Evolutionary conservation across 2,329 filamentous ascomycete genomes (phyloP), one percentile per base, ranked within the genome.

Genomic region (Trichoderma sp.): DNA sequence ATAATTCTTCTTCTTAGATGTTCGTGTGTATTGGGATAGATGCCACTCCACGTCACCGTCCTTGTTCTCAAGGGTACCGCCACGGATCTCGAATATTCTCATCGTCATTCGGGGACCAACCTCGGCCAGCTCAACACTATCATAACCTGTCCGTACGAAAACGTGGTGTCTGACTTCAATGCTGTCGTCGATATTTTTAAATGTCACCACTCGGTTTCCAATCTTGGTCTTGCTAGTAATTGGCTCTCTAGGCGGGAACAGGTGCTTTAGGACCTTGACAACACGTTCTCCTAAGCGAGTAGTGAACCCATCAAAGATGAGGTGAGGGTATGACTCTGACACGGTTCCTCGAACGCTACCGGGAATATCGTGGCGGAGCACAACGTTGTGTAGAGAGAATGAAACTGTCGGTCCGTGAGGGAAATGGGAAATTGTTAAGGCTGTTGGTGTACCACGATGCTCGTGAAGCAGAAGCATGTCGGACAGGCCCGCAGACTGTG

Each of bases 41-140:
- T 96, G 92, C 96, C 96, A 99, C 83, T 99, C 96, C 5, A 97
- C 90, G 82, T 99, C 96, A 4, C 95, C 95, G 76, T 97, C 93
- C 81, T 97, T 97, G 78, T 95, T 97, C 80, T 98, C 96, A 73
- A 98, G 84, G 4, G 95, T 97, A 18, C 96, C 95, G 68, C 91
- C 92, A 61, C 95, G 88, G 73, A 99, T 97, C 84, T 98, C 94
- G 79, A 98, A 99, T 68, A 94, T 85, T 76, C 94, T 88, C 94
- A 98, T 96, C n/a, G 94, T 97, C 93, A 98, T 97, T 71, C 96
- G 88, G 1, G 96, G 96, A 0, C 95, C 94, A 65, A 97, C 94
- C 81, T 97, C 94, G 15, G 93, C 91, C 76, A 97, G 83, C 81
- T 97, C 94, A 3, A 98, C 93, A 72, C 92, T 93, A 79, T 97